Evolutionary conservation across 2,329 filamentous ascomycete species (phyloP).

Genomic region (Pleomassaria siparia): DNA sequence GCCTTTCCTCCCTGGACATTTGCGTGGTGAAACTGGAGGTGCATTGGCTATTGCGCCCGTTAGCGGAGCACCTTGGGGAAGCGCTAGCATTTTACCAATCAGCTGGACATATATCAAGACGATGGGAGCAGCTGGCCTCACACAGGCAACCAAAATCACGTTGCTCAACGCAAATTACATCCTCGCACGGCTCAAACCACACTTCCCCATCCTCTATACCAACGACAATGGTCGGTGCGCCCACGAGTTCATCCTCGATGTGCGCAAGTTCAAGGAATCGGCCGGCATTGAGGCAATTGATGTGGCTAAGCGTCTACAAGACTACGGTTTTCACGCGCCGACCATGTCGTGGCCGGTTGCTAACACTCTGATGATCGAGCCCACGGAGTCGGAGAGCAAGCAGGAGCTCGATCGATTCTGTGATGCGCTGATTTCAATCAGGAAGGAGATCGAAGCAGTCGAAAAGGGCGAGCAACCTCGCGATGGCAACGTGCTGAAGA

Average conservation of each 20-base stretch:
- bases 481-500: slow-evolving; percentile 83
- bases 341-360: slow-evolving; percentile 97
- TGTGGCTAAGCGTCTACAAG: slow-evolving; percentile 92
- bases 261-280: slow-evolving; percentile 78
- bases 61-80: slow-evolving; percentile 81
- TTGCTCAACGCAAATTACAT: slow-evolving; percentile 98
- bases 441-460: slow-evolving; percentile 78
- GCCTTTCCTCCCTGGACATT: slow-evolving; percentile 74
- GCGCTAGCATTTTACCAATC: slow-evolving; percentile 89
- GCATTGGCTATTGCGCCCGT: slow-evolving; percentile 67
- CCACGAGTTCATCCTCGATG: slow-evolving; percentile 95
- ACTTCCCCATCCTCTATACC: slow-evolving; percentile 93
- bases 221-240: slow-evolving; percentile 86
- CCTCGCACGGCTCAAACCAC: slow-evolving; percentile 77
- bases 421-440: slow-evolving; percentile 83
- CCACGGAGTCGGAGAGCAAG: slow-evolving; percentile 90
- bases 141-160: slow-evolving; percentile 86
- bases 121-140: slow-evolving; percentile 83
- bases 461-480: slow-evolving; percentile 77
- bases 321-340: slow-evolving; percentile 95
- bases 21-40: slow-evolving; percentile 59
- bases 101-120: slow-evolving; percentile 94
- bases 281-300: slow-evolving; percentile 89
- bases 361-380: slow-evolving; percentile 97
- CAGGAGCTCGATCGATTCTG: slow-evolving; percentile 92